Evolutionary conservation across 345 rosid genomes (phyloP), one percentile per base, ranked within the genome.

Genomic region (Populus ilicifolia): DNA sequence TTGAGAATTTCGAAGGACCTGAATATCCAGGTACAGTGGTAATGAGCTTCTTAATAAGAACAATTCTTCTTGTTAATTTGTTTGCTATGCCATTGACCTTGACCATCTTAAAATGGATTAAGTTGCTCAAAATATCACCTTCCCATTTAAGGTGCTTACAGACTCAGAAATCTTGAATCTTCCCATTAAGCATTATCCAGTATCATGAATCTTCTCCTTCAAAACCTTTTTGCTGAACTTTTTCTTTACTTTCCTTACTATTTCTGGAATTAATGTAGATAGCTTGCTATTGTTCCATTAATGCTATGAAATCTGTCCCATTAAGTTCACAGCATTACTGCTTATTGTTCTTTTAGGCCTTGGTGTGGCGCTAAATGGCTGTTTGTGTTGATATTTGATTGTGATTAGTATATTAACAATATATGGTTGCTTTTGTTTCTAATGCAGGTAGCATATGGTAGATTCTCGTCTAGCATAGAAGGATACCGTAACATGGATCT

Each of bases 1-100:
- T 69, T 81, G 80, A 77, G 84, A 35, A 77, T 75, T 14, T 77
- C 84, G 21, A 81, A 81, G 72, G 84, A 81, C 70, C 74, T 76
- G 62, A 69, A 81, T 70, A 64, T 81, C 43, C 75, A 27, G 84
- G 84, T 81, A 77, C 72, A 35, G 23, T 16, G 8, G 36, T 72
- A 10, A 23, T 69, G 44, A 27, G 16, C 14, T 43, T 68, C 67
- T 0, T 63, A 2, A 43, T 39, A 48, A 14, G 14, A 44, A 61
- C 23, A n/a, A 4, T 61, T 43, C 6, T 23, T 70, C 20, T 56
- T 70, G 50, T 38, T 70, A 9, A 35, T 65, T 33, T 65, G 27
- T 59, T 11, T 23, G 64, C 41, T 17, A 16, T 17, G 20, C 6
- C 33, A 65, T 16, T 33, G 68, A 5, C 18, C 35, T 12, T 61